Evolutionary conservation across 768 basidiomycete genomes (phyloP), one percentile per base, ranked within the genome.

Genomic region (Lactarius vividus): DNA sequence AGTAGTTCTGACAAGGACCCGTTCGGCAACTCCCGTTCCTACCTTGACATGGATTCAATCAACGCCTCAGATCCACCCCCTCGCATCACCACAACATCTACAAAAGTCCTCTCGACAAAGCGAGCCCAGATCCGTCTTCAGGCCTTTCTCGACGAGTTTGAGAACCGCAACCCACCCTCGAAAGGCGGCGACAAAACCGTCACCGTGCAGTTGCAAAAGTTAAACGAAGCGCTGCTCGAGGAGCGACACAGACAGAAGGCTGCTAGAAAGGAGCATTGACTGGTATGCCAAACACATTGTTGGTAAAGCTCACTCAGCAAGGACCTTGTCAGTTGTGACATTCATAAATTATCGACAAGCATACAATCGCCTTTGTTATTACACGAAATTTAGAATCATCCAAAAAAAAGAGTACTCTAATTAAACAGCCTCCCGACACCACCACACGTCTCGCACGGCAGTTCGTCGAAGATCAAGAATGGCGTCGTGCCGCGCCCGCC

Each of bases 381-480:
- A 49, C 23, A 49, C 46, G 4, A 46, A 49, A 26, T 49, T 49
- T n/a, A 46, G 44, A 20, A 26, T 23, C 23, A 13, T 26, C 49
- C 9, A 0, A 39, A 13, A 49, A 13, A 26, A 13, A 13, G 6
- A 49, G 2, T 26, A 20, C 20, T 66, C 42, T 46, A 67, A 46
- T 63, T 63, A 26, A 68, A 16, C 52, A 64, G 23, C 72, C 91
- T 79, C 35, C 91, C 91, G 20, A 87, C 71, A 9, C 92, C 91
- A 13, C 78, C 76, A 77, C 92, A 93, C 5, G 77, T 75, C 1
- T 74, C 74, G 74, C 91, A 93, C 42, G 73, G 76, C 57, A 76
- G 73, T 67, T 77, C 72, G 63, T 88, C 85, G 56, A 90, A 80
- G 4, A 89, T 67, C 54, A 89, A 74, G 59, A 86, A 77, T 29